Evolutionary conservation across 768 basidiomycete genomes (phyloP).

Genomic region (Clathrus columnatus): DNA sequence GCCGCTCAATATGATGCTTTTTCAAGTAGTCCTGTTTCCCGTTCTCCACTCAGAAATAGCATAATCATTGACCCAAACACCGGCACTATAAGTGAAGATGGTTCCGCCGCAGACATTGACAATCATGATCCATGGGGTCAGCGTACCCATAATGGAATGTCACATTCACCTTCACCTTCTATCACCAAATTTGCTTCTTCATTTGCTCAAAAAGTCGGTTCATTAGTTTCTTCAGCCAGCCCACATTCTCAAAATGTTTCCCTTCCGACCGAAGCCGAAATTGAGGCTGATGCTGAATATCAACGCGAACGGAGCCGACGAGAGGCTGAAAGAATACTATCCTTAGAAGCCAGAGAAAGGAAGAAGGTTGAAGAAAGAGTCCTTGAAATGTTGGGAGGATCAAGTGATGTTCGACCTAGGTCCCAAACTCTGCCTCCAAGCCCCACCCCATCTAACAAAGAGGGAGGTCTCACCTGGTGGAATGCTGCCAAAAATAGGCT

Average conservation of each 20-base stretch:
- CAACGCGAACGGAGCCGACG: conserved; percentile 68
- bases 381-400: conserved; percentile 55
- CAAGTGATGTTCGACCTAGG: conserved; percentile 44
- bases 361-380: conserved; percentile 68
- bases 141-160: conserved; percentile 32
- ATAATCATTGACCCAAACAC: conserved; percentile 48
- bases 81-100: conserved; percentile 30
- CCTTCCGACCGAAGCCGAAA: conserved; percentile 62
- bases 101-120: conserved; percentile 28
- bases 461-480: conserved; percentile 60
- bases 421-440: conserved; percentile 43
- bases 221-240: conserved; percentile 47
- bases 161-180: conserved; percentile 61
- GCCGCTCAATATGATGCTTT: background rate
- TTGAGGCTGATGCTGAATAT: conserved; percentile 71
- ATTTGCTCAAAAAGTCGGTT: conserved; percentile 67
- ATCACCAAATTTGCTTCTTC: conserved; percentile 66
- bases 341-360: conserved; percentile 55
- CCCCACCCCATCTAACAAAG: conserved; percentile 57
- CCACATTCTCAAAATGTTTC: conserved; percentile 23
- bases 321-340: conserved; percentile 73
- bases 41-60: conserved; percentile 65
- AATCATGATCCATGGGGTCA: conserved; percentile 25
- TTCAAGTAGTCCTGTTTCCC: conserved; percentile 37
- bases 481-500: conserved; percentile 61